Percentiles rank a stretch among this genome's conserved stretches.
Conservation (phyloP, 371 early-diverging fungal species). For the Rhizopus arrhizus region DNA sequence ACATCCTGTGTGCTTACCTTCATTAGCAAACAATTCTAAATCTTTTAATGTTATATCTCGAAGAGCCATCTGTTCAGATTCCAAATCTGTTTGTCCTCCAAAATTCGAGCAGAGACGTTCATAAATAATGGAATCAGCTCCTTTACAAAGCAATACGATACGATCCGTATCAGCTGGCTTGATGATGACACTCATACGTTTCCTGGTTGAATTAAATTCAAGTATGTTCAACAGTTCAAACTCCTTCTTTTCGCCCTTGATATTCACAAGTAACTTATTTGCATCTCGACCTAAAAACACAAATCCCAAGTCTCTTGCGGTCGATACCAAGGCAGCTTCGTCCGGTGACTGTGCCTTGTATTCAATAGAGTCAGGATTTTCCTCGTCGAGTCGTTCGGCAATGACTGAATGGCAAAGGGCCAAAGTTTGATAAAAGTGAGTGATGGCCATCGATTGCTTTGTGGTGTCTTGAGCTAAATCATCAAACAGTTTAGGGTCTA, state of each 20-base stretch:
- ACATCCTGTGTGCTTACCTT: slow-evolving; percentile 47
- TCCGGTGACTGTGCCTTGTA: slow-evolving; percentile 95
- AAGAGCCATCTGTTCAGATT: slow-evolving; percentile 40
- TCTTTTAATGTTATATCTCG: slow-evolving; percentile 29
- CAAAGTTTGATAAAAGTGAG: slow-evolving; percentile 73
- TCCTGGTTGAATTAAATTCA: slow-evolving; percentile 84
- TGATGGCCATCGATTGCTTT: slow-evolving; percentile 62
- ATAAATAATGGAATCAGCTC: slow-evolving; percentile 93
- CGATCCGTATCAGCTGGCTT: slow-evolving; percentile 66
- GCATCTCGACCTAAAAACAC: slow-evolving; percentile 71
- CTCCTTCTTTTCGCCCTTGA: slow-evolving; percentile 66
- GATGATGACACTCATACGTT: slow-evolving; percentile 85
- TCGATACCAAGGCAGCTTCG: slow-evolving; percentile 90
- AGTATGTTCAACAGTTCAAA: slow-evolving; percentile 72
- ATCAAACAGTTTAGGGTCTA: slow-evolving; percentile 48
- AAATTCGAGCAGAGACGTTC: slow-evolving; percentile 68
- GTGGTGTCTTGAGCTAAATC: slow-evolving; percentile 33
- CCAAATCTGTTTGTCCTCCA: slow-evolving; percentile 48
- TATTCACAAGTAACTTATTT: slow-evolving; percentile 63
- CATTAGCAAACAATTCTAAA: slow-evolving; percentile 82
- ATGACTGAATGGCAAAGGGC: slow-evolving; percentile 84
- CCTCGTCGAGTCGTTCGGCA: slow-evolving; percentile 52
- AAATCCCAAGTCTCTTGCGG: slow-evolving; percentile 91
- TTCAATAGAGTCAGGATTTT: slow-evolving; percentile 53
- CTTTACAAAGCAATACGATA: slow-evolving; percentile 92